Conservation (phyloP, 1,284 basidiomycete species). For the Neotropicomus parvogracilis region DNA sequence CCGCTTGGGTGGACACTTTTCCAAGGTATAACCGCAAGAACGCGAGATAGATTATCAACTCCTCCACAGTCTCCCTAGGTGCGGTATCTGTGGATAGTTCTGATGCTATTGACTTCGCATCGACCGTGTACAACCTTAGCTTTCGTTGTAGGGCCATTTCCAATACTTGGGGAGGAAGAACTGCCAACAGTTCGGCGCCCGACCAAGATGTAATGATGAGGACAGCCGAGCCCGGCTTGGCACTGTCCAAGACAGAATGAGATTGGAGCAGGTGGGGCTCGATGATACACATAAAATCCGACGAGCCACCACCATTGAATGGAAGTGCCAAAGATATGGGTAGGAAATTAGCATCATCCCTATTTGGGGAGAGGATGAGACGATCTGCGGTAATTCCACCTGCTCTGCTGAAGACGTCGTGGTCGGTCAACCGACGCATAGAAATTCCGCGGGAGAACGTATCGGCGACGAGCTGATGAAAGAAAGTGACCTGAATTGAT, state of each 20-base stretch:
- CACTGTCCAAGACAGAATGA: constrained; percentile 58
- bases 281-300: constrained; percentile 69
- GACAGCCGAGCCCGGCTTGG: constrained; percentile 54
- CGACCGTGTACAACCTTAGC: constrained; percentile 57
- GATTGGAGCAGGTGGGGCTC: constrained; percentile 66
- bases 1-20: constrained; percentile 47
- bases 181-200: constrained; percentile 53
- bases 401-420: constrained; percentile 68
- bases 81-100: constrained; percentile 33
- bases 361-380: constrained; percentile 53
- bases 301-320: constrained; percentile 46
- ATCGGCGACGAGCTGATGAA: constrained; percentile 54
- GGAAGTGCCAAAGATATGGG: constrained; percentile 54
- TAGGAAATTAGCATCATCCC: constrained; percentile 35
- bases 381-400: constrained; percentile 63
- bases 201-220: constrained; percentile 65
- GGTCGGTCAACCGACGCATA: constrained; percentile 57
- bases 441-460: constrained; percentile 56
- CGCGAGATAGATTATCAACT: constrained; percentile 55
- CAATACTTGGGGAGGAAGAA: constrained; percentile 44
- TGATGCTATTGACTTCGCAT: constrained; percentile 46
- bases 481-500: constrained; percentile 46
- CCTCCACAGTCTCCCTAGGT: constrained; percentile 44
- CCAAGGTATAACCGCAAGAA: constrained; percentile 75
- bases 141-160: constrained; percentile 44